Base-by-base conservation (phyloP, 352 stramenopile genomes). In the Stephanocyclus meneghinianus region DNA sequence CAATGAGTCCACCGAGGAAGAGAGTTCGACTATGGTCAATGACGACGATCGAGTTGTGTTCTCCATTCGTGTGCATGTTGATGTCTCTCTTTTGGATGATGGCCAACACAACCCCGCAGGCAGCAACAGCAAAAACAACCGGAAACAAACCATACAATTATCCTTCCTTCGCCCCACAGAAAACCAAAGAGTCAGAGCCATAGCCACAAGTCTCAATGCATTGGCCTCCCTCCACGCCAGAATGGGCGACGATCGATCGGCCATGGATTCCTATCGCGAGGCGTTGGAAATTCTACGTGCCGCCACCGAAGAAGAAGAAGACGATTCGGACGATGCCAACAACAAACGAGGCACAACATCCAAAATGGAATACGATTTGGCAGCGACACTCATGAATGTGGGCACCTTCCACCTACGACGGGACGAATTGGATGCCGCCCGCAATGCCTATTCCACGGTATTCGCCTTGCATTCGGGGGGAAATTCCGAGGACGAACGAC, bases 231-330 rank as follows among this genome's bases (percentile, higher is more conserved):
- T 79, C 21, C 63, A 79, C 35, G 61, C 61, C 7, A n/a, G 15
- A 13, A 57, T 61, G 4, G 62, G 62, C 0, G 62, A 79, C 35
- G 71, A 79, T 69, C 51, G 63, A 2, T 45, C 40, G 10, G 71
- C 71, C 30, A 79, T 79, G 62, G 71, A 73, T 55, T 42, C 71
- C 9, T 79, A 73, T 56, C 56, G 55, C 4, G 71, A 79, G 32
- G 71, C 71, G 55, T 73, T 79, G 71, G 71, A 79, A 26, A 72
- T 79, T 56, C 42, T 79, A 16, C 44, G 71, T 35, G 70, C 70
- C 15, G 70, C 70, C 6, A 71, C 47, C 1, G 70, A 63, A 30
- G 70, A 71, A 45, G 60, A 48, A 7, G 55, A 64, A 35, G 40
- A 35, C 32, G 21, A 42, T 45, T 11, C 26, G 9, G 26, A 48